Conservation (phyloP, 805 yeast species). For the Wickerhamomyces ciferrii region DNA sequence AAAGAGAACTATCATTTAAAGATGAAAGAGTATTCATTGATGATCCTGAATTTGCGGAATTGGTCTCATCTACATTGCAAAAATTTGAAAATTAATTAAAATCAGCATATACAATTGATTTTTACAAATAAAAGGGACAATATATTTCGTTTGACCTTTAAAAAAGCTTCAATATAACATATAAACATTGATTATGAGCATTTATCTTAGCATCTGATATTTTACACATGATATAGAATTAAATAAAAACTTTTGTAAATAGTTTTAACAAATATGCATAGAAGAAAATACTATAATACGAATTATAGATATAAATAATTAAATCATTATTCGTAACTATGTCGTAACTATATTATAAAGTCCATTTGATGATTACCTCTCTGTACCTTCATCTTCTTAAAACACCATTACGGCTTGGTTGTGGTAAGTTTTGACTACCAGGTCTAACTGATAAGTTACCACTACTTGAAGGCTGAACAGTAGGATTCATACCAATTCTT, state of each 20-base stretch:
- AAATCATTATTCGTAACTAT: neutral
- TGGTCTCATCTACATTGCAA: neutral
- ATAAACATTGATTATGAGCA: neutral
- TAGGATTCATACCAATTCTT: neutral
- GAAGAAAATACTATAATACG: neutral
- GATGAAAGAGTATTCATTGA: conserved; percentile 7
- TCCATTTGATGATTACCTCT: neutral
- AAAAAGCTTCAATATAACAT: no score
- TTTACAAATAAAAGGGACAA: no score
- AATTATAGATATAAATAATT: neutral
- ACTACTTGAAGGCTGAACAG: neutral
- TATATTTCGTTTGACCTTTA: no score
- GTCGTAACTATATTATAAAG: neutral
- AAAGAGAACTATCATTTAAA: conserved; percentile 1
- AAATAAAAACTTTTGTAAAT: neutral
- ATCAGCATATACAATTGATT: no score
- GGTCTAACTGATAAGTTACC: neutral
- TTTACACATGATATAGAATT: neutral
- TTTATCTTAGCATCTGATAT: neutral
- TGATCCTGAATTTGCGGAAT: neutral
- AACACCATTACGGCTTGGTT: conserved; percentile 19
- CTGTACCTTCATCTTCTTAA: conserved; percentile 12
- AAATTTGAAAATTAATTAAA: neutral
- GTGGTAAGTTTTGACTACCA: conserved; percentile 6
- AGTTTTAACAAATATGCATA: neutral